Evolutionary conservation across 305 asterid genomes (phyloP), one percentile per base, ranked within the genome.

Genomic region (Fraxinus greggii): DNA sequence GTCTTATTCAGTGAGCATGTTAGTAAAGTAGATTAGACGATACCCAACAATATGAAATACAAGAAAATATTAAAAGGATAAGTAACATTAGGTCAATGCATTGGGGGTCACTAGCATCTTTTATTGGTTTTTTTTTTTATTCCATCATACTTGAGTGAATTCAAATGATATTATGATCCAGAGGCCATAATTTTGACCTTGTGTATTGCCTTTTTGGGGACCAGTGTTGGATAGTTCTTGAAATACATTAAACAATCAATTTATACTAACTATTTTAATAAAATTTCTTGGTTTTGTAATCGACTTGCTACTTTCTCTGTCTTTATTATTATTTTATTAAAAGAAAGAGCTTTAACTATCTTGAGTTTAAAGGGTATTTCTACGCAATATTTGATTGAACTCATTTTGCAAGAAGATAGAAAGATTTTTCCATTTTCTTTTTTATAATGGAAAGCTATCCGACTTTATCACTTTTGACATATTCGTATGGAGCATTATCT

Each of bases 141-240:
- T 32, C 82, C 72, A 75, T 67, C 21, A 76, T 24, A 83, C 54
- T 45, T 54, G 82, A 56, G 80, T 69, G 76, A 75, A 35, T 69
- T 87, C 76, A 85, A 81, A 80, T 74, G 86, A n/a, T 75, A 80
- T 84, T 65, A 83, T 85, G 80, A 85, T 36, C 80, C 72, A 17
- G 81, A 79, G 86, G 84, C 78, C 85, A 82, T 75, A 15, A 75
- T 8, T 74, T 85, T 88, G 86, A 86, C 90, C 77, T 80, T 82
- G 15, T 79, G 86, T 79, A 74, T 82, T 54, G 56, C 87, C 42
- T 81, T 83, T 88, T 38, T 1, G 23, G 72, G 74, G 83, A 81
- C 90, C 83, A 81, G 78, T 45, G 42, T 84, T 54, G 32, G 33
- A 32, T 61, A 17, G 56, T 77, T 72, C 83, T 83, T 63, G 77